These are phyloP conservation scores for Coemansia sp. DNA, from an alignment of 192 early-diverging fungal genomes.

Conservation along the genomic window DNA sequence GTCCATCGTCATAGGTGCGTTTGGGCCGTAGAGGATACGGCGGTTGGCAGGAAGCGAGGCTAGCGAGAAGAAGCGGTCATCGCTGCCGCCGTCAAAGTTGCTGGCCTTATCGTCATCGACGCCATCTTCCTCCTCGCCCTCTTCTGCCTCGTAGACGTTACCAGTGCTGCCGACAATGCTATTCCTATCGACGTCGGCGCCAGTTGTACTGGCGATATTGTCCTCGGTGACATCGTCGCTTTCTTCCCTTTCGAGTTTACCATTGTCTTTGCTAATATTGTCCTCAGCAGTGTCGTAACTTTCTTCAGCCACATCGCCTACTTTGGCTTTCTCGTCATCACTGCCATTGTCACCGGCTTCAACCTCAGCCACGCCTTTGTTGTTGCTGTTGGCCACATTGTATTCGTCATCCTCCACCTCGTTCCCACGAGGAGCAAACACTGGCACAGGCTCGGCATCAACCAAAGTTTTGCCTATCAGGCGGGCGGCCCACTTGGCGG, in stretches of 20 bases:
- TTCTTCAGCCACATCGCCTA: too few species aligned
- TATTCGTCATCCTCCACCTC: background rate
- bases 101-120: background rate
- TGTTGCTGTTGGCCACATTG: background rate
- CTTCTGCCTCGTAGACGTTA: background rate
- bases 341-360: background rate
- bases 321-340: slow-evolving; percentile 3
- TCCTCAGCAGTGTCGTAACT: too few species aligned
- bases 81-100: slow-evolving; percentile 1
- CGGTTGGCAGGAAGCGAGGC: slow-evolving; percentile 8
- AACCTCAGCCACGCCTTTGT: background rate
- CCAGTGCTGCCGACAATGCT: background rate
- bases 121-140: background rate
- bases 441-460: background rate
- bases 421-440: background rate
- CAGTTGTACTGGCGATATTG: background rate
- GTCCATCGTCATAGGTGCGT: slow-evolving; percentile 27
- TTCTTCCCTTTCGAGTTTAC: background rate
- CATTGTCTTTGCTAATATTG: too few species aligned
- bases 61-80: background rate
- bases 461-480: slow-evolving; percentile 21
- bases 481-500: slow-evolving; percentile 13
- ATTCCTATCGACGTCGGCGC: background rate
- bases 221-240: background rate
- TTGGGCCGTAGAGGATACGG: slow-evolving; percentile 25